Base-by-base conservation (phyloP, 768 basidiomycete genomes). In the Serendipita indica region DNA sequence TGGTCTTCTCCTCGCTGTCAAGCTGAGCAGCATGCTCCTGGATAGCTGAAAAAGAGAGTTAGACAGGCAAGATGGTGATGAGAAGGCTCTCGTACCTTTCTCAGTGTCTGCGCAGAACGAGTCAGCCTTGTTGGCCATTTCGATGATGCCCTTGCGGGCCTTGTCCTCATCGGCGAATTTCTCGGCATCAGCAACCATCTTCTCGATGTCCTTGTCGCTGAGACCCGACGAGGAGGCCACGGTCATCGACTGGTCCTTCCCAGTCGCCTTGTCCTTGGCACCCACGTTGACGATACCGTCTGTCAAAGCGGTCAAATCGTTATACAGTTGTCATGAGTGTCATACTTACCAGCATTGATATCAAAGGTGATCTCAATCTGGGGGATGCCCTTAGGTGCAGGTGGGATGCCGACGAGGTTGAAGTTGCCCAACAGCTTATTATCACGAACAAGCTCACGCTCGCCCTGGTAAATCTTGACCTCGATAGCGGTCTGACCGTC, bases 401-500 rank as follows among this genome's bases (percentile, higher is more conserved):
- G 87, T 13, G 96, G 94, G 60, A 99, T 92, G 57, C 94, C 96
- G 61, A 93, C 90, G 62, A 99, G 87, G 75, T 97, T 96, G 85
- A 99, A 99, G 77, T 97, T 94, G 62, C 96, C 96, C 60, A 99
- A 85, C 4, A 97, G 74, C 74, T 98, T 99, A 83, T 98, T 98
- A 76, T 98, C 96, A 58, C 88, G 79, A 60, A 97, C 93, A 64
- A 98, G 82, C 70, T 97, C 96, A 75, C 96, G 93, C 77, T 99
- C 96, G 67, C 96, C 96, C 74, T 99, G 96, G 79, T 82, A 99
- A 65, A 99, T 92, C 82, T 98, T 98, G 72, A 99, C 94, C 71
- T 98, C 93, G 64, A 99, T 97, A 34, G 94, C 93, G n/a, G 88
- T 94, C 73, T 99, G 96, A 57, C 96, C 94, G 62, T 99, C 96